Evolutionary conservation across 345 rosid genomes (phyloP).

Genomic region (Pelargonium nanum): DNA sequence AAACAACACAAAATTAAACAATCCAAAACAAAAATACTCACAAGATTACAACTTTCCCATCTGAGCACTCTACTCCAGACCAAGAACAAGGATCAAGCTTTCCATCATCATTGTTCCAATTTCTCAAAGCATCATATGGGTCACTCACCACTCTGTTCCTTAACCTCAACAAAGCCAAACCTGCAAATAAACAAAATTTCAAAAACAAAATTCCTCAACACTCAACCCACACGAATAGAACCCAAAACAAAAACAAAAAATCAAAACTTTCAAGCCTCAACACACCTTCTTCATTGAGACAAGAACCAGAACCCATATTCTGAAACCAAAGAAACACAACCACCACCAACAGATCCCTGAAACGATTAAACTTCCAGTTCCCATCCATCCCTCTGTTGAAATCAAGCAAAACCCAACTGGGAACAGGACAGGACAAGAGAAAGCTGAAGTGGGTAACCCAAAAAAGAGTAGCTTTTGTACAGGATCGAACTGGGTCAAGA

Average conservation of each 20-base stretch:
- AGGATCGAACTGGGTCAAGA: background rate
- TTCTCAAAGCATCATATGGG: conserved; percentile 38
- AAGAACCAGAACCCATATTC: conserved; percentile 23
- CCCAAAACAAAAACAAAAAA: too few relatives aligned
- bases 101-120: conserved; percentile 29
- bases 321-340: conserved; percentile 18
- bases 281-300: conserved; percentile 57
- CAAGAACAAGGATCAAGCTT: conserved; percentile 40
- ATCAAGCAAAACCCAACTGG: background rate
- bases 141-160: conserved; percentile 30
- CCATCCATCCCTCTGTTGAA: conserved; percentile 13
- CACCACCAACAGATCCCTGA: conserved; percentile 12
- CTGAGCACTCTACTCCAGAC: conserved; percentile 39
- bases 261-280: background rate
- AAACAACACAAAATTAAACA: background rate
- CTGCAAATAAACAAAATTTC: conserved; percentile 16
- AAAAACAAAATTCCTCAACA: background rate
- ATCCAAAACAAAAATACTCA: conserved; percentile 17
- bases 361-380: conserved; percentile 24
- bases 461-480: too few relatives aligned
- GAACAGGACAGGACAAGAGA: background rate
- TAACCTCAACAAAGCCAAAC: conserved; percentile 33
- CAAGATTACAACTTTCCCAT: conserved; percentile 37
- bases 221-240: background rate
- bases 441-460: background rate